Evolutionary conservation across 495 filamentous ascomycete genomes (phyloP).

Genomic region (Geopyxis carbonaria): DNA sequence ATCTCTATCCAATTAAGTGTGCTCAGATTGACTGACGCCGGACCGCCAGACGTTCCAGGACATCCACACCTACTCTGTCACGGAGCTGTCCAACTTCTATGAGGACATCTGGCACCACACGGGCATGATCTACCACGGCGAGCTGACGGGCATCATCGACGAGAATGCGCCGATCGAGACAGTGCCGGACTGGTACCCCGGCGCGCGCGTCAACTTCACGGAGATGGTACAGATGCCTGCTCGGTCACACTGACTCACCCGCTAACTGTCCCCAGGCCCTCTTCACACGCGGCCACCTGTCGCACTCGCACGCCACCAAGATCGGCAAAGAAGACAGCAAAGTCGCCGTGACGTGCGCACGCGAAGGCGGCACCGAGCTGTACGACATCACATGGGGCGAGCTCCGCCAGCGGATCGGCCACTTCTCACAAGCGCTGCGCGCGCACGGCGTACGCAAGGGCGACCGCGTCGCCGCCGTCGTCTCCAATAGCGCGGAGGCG

Average conservation of each 20-base stretch:
- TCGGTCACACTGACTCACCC: background rate
- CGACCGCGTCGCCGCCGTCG: constrained; percentile 55
- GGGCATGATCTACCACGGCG: constrained; percentile 44
- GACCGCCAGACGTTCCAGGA: constrained; percentile 40
- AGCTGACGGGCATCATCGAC: constrained; percentile 40
- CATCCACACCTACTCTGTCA: constrained; percentile 46
- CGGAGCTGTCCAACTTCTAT: constrained; percentile 48
- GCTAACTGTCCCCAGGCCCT: background rate
- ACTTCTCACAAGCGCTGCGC: constrained; percentile 44
- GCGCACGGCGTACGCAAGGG: constrained; percentile 46
- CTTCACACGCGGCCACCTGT: constrained; percentile 17
- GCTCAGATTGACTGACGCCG: background rate
- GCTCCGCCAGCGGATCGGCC: constrained; percentile 38
- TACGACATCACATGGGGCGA: constrained; percentile 45
- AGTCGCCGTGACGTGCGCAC: constrained; percentile 51
- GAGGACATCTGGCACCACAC: constrained; percentile 33
- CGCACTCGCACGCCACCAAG: constrained; percentile 27
- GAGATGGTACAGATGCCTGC: constrained; percentile 45
- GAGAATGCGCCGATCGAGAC: constrained; percentile 48
- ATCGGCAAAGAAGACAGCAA: constrained; percentile 50
- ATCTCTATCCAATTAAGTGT: background rate
- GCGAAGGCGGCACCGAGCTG: constrained; percentile 45
- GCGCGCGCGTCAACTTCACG: constrained; percentile 43
- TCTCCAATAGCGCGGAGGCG: constrained; percentile 57
- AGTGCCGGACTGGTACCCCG: constrained; percentile 52